These are phyloP conservation scores for Clavulina sp. DNA, from an alignment of 768 basidiomycete species.

Conservation along the genomic window DNA sequence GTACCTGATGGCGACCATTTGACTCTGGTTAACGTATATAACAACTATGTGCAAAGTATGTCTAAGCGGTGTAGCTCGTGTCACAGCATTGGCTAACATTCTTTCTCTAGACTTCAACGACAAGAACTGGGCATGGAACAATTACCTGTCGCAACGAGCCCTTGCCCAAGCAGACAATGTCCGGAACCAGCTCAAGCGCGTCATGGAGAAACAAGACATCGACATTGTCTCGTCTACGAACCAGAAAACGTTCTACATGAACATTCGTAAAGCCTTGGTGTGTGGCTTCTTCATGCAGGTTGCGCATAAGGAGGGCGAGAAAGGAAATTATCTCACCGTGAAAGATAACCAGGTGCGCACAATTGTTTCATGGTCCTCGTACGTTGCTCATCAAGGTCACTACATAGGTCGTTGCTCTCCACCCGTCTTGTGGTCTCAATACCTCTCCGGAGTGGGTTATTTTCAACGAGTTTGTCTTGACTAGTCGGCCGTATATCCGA, in stretches of 20 bases:
- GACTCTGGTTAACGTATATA: constrained; percentile 88
- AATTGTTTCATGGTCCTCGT: constrained; percentile 1
- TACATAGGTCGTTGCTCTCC: constrained; percentile 45
- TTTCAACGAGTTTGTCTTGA: constrained; percentile 90
- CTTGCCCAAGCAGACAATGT: constrained; percentile 89
- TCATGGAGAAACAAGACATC: constrained; percentile 81
- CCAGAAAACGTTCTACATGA: constrained; percentile 49
- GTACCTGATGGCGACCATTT: constrained; percentile 96
- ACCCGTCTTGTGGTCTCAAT: constrained; percentile 78
- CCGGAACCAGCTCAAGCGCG: constrained; percentile 69
- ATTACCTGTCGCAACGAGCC: constrained; percentile 71
- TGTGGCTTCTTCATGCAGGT: constrained; percentile 98
- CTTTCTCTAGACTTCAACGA: constrained; percentile 44
- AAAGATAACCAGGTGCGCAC: constrained; percentile 77
- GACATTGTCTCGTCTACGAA: constrained; percentile 52
- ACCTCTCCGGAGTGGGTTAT: constrained; percentile 82
- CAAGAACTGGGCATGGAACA: constrained; percentile 78
- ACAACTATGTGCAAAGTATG: constrained; percentile 73
- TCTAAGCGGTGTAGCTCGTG: background rate
- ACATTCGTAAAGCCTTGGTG: constrained; percentile 68
- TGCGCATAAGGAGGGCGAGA: constrained; percentile 87
- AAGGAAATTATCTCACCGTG: constrained; percentile 71
- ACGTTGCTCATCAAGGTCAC: constrained; percentile 9
- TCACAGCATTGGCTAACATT: constrained; percentile 1
- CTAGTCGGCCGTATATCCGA: constrained; percentile 74